phyloP scores from a whole-genome alignment of 352 stramenopile genomes.

The Elongisporangium prolatum region DNA sequence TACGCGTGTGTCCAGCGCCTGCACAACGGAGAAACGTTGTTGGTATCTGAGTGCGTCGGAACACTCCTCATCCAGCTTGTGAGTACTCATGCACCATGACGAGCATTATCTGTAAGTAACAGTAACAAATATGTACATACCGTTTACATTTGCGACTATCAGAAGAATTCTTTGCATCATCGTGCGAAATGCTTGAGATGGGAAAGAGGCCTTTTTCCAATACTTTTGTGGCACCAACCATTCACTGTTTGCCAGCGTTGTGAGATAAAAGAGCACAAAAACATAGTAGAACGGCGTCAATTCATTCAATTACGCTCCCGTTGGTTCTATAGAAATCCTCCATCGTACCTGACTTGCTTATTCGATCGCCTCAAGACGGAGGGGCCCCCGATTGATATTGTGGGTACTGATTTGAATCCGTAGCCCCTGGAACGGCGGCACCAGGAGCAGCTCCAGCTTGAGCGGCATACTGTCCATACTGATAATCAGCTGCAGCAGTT shows the following conservation, averaged over 20 bases:
- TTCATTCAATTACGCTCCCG: neutral
- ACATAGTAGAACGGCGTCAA: neutral
- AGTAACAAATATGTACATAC: neutral
- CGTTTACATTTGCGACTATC: neutral
- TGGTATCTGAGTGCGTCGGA: neutral
- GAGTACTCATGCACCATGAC: neutral
- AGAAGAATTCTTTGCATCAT: neutral
- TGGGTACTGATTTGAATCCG: constrained; percentile 16
- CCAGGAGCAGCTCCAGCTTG: constrained; percentile 9
- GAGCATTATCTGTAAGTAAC: neutral
- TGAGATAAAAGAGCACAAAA: neutral
- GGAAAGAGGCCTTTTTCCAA: neutral
- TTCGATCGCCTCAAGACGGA: neutral
- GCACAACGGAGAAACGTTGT: neutral
- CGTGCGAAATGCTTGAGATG: no score
- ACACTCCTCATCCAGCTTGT: neutral
- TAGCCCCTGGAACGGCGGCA: neutral
- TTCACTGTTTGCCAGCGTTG: neutral
- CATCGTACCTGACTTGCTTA: neutral
- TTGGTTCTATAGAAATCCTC: neutral
- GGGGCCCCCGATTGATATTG: constrained; percentile 7
- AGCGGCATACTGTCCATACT: neutral
- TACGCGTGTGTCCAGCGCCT: neutral
- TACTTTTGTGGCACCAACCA: neutral
- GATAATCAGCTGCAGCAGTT: constrained; percentile 4